Percentiles rank a stretch among this genome's conserved stretches.
These are phyloP conservation scores for Pestalotiopsis sp. DNA, from an alignment of 2,329 filamentous ascomycete genomes.

Conservation along the genomic window DNA sequence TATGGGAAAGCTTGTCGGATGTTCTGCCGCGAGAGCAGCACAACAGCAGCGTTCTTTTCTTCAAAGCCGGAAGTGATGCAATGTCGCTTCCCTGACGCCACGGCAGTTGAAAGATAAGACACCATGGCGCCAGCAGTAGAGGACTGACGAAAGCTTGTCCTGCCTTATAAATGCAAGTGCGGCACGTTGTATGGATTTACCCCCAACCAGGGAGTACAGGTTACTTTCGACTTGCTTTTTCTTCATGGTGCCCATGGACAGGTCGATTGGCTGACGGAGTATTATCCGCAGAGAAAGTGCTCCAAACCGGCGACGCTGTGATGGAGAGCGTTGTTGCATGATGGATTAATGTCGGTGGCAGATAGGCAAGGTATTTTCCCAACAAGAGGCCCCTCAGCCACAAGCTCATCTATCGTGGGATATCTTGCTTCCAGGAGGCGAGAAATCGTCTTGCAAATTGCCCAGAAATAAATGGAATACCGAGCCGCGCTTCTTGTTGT, in stretches of 20 bases:
- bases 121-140: not conserved
- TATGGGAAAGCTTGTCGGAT: not conserved
- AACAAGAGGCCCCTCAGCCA: not conserved
- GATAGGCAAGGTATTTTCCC: not conserved
- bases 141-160: not conserved
- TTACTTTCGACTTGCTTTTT: too few species aligned
- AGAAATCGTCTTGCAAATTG: not conserved
- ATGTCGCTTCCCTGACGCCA: not conserved
- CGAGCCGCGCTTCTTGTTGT: not conserved
- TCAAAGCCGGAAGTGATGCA: not conserved
- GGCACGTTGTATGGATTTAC: too few species aligned
- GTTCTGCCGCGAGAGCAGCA: not conserved
- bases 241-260: too few species aligned
- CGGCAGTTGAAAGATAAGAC: not conserved
- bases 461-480: not conserved
- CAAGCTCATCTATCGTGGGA: not conserved
- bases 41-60: not conserved
- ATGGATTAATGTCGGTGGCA: too few species aligned
- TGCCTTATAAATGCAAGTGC: not conserved
- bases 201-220: too few species aligned
- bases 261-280: too few species aligned
- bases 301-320: too few species aligned
- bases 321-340: too few species aligned
- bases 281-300: too few species aligned
- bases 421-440: not conserved